These are phyloP conservation scores for Allantophomopsis lycopodina DNA, from an alignment of 2,329 filamentous ascomycete genomes.

Conservation along the genomic window DNA sequence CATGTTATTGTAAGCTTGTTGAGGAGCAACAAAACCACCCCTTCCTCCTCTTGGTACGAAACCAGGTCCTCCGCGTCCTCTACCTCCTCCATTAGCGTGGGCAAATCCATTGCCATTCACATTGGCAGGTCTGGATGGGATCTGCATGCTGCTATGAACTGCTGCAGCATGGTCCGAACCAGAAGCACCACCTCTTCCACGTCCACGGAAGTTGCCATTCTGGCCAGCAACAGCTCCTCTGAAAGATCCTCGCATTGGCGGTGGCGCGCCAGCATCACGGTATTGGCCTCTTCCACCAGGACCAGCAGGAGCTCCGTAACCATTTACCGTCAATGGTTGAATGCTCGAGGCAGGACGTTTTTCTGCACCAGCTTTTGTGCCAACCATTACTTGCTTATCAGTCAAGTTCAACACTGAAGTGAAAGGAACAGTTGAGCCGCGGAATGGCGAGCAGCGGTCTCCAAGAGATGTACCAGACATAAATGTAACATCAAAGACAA, in stretches of 20 bases:
- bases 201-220: constrained; percentile 23
- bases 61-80: constrained; percentile 8
- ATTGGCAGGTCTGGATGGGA: not conserved
- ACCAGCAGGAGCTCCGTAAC: constrained; percentile 36
- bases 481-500: constrained; percentile 88
- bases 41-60: constrained; percentile 8
- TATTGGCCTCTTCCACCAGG: constrained; percentile 48
- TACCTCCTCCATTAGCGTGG: constrained; percentile 4
- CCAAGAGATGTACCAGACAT: constrained; percentile 94
- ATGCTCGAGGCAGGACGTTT: constrained; percentile 32
- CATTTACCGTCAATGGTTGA: constrained; percentile 35
- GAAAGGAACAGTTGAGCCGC: constrained; percentile 79
- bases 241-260: constrained; percentile 41
- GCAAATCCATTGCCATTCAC: constrained; percentile 1
- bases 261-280: constrained; percentile 39
- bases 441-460: constrained; percentile 83
- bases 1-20: constrained; percentile 35
- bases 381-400: constrained; percentile 65
- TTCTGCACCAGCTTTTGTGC: constrained; percentile 42
- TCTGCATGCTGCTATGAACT: constrained; percentile 10
- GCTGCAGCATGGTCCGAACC: constrained; percentile 9
- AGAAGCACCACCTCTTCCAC: constrained; percentile 19
- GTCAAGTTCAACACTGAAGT: constrained; percentile 84
- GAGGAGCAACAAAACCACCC: constrained; percentile 7
- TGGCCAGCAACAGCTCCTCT: constrained; percentile 39